A percentile compares a stretch with the other conserved stretches of the same genome.
phyloP scores from a whole-genome alignment of 352 stramenopile genomes.

The Heterotrichella gracilis region DNA sequence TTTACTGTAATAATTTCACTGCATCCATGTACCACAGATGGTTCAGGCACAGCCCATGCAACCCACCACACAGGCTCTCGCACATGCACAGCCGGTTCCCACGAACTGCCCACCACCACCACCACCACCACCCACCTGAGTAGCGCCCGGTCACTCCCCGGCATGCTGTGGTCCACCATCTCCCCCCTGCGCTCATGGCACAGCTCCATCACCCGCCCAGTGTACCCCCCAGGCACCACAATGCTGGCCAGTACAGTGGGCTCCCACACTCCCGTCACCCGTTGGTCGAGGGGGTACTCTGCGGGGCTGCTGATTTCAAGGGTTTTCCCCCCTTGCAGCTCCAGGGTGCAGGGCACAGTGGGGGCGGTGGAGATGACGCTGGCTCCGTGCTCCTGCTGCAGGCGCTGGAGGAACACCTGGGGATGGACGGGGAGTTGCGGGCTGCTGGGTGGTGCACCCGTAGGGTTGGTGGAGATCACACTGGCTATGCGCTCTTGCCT shows the following conservation, averaged over 20 bases:
- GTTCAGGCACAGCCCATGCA: no score
- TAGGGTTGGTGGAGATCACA: no score
- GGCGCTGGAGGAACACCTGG: slow-evolving; percentile 83
- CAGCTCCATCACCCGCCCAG: slow-evolving; percentile 63
- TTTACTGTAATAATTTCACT: slow-evolving; percentile 53
- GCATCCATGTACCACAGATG: slow-evolving; percentile 78
- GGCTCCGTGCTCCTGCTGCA: slow-evolving; percentile 78
- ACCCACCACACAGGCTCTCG: no score
- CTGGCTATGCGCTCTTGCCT: no score
- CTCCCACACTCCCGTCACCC: slow-evolving; percentile 30
- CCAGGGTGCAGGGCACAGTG: slow-evolving; percentile 89
- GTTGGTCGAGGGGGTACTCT: slow-evolving; percentile 22
- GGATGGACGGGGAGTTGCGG: no score
- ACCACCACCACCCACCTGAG: no score
- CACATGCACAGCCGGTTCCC: no score
- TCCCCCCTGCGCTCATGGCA: slow-evolving; percentile 40
- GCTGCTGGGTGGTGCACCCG: no score
- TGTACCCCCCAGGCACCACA: slow-evolving; percentile 64
- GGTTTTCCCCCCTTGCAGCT: neutral
- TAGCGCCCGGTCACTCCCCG: no score
- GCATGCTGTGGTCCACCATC: slow-evolving; percentile 34
- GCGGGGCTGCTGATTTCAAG: neutral
- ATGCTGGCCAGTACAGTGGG: slow-evolving; percentile 78
- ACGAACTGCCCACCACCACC: no score
- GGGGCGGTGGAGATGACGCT: slow-evolving; percentile 82